Evolutionary conservation across 805 yeast species (phyloP).

Genomic region (Candida ascalaphidarum): DNA sequence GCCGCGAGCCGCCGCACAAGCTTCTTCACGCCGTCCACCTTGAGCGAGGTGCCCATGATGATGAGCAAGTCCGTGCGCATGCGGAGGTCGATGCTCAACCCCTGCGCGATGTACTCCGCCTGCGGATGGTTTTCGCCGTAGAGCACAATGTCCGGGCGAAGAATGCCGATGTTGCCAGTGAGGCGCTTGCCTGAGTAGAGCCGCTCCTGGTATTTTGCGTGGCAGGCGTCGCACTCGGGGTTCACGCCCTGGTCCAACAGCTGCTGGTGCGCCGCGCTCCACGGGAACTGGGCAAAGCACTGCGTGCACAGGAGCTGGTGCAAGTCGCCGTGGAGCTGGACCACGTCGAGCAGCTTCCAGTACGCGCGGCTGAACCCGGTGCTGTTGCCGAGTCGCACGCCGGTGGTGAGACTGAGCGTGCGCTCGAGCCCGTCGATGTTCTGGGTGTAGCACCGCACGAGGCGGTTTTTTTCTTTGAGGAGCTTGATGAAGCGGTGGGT

Average conservation of each 20-base stretch:
- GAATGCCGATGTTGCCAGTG: constrained; percentile 60
- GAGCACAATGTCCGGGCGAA: constrained; percentile 84
- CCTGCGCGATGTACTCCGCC: constrained; percentile 69
- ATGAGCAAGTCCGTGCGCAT: constrained; percentile 68
- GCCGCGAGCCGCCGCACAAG: constrained; percentile 63
- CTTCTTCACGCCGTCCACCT: constrained; percentile 81
- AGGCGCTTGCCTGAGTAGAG: constrained; percentile 63
- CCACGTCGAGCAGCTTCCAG: constrained; percentile 67
- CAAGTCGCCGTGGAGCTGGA: constrained; percentile 87
- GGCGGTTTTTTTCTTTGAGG: constrained; percentile 52
- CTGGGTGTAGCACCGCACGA: constrained; percentile 86
- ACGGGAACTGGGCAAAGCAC: constrained; percentile 50
- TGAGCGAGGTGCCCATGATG: constrained; percentile 89
- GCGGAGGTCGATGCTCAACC: constrained; percentile 56
- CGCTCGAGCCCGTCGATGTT: constrained; percentile 87
- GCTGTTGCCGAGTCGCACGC: constrained; percentile 38
- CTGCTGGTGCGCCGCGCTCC: constrained; percentile 49
- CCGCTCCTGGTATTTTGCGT: constrained; percentile 46
- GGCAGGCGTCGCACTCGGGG: constrained; percentile 74
- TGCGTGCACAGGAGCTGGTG: constrained; percentile 68
- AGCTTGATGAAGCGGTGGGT: constrained; percentile 70
- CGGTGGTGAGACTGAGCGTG: constrained; percentile 52
- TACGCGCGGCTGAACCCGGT: constrained; percentile 16
- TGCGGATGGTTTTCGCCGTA: constrained; percentile 94
- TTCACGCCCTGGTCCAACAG: constrained; percentile 51